These are phyloP conservation scores for Camelina hispida DNA, from an alignment of 345 rosid species.

Conservation along the genomic window DNA sequence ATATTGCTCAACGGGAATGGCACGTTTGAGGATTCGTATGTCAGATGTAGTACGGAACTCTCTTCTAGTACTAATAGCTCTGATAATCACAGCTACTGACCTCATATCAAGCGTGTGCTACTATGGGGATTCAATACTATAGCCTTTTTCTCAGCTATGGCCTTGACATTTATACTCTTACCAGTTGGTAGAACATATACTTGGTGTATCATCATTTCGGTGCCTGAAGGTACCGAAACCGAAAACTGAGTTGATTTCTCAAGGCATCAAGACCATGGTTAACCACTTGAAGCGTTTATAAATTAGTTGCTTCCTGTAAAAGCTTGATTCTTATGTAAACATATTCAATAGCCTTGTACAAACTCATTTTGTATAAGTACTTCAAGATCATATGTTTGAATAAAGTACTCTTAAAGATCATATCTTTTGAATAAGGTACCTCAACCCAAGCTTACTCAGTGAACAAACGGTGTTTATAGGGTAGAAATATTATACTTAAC, in stretches of 20 bases:
- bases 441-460: too few species aligned
- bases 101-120: background rate
- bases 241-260: slow-evolving; percentile 1
- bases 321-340: background rate
- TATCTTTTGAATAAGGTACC: too few species aligned
- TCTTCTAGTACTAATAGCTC: slow-evolving; percentile 43
- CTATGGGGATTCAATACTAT: slow-evolving; percentile 15
- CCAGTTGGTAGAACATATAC: slow-evolving; percentile 29
- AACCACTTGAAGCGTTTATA: background rate
- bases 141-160: slow-evolving; percentile 20
- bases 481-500: too few species aligned
- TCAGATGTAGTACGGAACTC: slow-evolving; percentile 31
- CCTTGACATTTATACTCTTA: slow-evolving; percentile 28
- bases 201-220: background rate
- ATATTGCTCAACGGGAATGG: background rate
- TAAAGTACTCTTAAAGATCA: too few species aligned
- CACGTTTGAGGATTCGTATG: background rate
- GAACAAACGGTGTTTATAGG: too few species aligned
- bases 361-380: background rate
- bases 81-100: slow-evolving; percentile 34
- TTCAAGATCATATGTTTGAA: slow-evolving; percentile 2
- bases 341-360: background rate
- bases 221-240: background rate
- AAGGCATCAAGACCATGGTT: slow-evolving; percentile 4
- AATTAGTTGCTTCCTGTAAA: background rate